phyloP scores from a whole-genome alignment of 495 filamentous ascomycete genomes.

The Penicillium goetzii region DNA sequence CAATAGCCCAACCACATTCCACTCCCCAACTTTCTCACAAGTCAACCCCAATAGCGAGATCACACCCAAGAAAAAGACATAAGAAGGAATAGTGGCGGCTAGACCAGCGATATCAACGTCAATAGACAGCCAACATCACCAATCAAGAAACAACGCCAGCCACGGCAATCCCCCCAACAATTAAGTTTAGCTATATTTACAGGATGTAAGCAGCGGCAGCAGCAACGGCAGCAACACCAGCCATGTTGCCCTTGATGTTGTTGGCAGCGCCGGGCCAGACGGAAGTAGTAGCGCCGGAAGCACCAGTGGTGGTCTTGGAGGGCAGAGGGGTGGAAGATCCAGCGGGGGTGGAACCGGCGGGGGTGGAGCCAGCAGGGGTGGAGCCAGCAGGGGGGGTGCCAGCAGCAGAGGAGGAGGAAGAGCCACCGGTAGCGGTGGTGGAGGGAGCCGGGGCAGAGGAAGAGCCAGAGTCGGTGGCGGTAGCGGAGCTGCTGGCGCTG shows the following conservation, averaged over 20 bases:
- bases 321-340: slow-evolving; percentile 19
- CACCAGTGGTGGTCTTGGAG: slow-evolving; percentile 20
- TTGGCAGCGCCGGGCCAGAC: slow-evolving; percentile 31
- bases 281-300: slow-evolving; percentile 24
- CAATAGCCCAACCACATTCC: background rate
- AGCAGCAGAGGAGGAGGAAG: slow-evolving; percentile 1
- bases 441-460: slow-evolving; percentile 11
- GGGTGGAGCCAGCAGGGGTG: slow-evolving; percentile 5
- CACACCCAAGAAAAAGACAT: background rate
- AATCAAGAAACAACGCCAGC: slow-evolving; percentile 1
- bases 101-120: background rate
- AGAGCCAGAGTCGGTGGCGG: slow-evolving; percentile 9
- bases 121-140: background rate
- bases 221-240: slow-evolving; percentile 35
- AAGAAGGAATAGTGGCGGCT: background rate
- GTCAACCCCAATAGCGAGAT: background rate
- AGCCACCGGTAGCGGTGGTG: slow-evolving; percentile 15
- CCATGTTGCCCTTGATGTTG: slow-evolving; percentile 35
- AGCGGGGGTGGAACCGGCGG: slow-evolving; percentile 19
- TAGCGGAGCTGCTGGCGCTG: slow-evolving; percentile 12
- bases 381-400: slow-evolving; percentile 1
- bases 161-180: slow-evolving; percentile 6
- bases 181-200: slow-evolving; percentile 36
- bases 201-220: slow-evolving; percentile 39
- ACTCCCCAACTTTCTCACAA: background rate